Evolutionary conservation across 2,329 filamentous ascomycete species (phyloP).

Genomic region (Xylaria sp.): DNA sequence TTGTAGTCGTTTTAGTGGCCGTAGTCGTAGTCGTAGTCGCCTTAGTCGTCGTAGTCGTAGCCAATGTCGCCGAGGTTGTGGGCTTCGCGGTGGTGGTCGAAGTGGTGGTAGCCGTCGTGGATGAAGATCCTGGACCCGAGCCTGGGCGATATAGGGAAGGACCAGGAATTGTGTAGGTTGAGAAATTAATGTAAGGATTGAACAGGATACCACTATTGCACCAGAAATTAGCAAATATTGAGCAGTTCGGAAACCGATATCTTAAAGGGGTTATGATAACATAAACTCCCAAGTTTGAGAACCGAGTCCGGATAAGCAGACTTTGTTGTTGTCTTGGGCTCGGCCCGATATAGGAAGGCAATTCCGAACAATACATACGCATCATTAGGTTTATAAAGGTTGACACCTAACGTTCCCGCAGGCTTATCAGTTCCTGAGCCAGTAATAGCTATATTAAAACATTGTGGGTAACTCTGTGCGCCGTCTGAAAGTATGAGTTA

Average conservation of each 20-base stretch:
- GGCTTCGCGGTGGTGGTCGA: conserved; percentile 11
- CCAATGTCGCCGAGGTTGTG: conserved; percentile 3
- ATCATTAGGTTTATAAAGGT: conserved; percentile 64
- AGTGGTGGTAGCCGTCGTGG: conserved; percentile 20
- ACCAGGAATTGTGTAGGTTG: conserved; percentile 43
- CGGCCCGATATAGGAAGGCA: background rate
- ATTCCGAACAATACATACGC: conserved; percentile 41
- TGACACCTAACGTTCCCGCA: conserved; percentile 60
- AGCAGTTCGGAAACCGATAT: background rate
- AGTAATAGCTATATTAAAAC: conserved; percentile 67
- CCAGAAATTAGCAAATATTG: conserved; percentile 5
- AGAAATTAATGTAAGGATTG: conserved; percentile 60
- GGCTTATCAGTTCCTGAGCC: conserved; percentile 57
- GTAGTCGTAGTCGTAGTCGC: background rate
- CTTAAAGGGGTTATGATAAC: background rate
- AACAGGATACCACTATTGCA: conserved; percentile 58
- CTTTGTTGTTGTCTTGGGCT: background rate
- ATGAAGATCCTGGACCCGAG: conserved; percentile 15
- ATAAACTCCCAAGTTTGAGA: background rate
- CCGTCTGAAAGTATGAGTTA: conserved; percentile 49
- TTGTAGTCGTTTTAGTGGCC: conserved; percentile 1
- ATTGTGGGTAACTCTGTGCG: conserved; percentile 62
- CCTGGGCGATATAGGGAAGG: conserved; percentile 34
- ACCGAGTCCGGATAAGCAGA: background rate
- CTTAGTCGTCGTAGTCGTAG: conserved; percentile 1